Conservation (phyloP, 2,329 filamentous ascomycete genomes). For the Cladorrhinum sp. region DNA sequence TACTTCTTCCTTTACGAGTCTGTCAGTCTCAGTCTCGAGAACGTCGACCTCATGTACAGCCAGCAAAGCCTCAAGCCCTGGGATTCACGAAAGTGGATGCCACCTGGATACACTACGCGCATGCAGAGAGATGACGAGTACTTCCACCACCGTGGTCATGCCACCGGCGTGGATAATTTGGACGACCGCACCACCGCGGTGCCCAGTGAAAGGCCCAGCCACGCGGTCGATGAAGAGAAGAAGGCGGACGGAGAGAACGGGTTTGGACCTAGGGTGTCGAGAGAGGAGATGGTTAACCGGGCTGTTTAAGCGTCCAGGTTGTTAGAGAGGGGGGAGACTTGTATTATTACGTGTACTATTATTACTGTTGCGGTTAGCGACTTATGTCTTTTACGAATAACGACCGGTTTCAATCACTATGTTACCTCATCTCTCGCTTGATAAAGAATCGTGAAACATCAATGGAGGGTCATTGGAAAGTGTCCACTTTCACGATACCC, state of each 20-base stretch:
- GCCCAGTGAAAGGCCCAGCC: slow-evolving; percentile 12
- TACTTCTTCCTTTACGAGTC: slow-evolving; percentile 65
- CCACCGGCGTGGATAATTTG: slow-evolving; percentile 2
- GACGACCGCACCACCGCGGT: slow-evolving; percentile 20
- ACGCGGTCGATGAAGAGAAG: slow-evolving; percentile 9
- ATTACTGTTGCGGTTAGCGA: not conserved
- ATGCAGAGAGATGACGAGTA: slow-evolving; percentile 21
- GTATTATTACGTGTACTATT: not conserved
- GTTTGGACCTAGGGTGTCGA: not conserved
- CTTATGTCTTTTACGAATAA: not conserved
- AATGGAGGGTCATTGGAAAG: too few relatives aligned
- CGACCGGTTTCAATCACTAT: too few relatives aligned
- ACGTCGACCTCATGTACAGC: slow-evolving; percentile 65
- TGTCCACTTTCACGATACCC: too few relatives aligned
- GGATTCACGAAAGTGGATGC: slow-evolving; percentile 48
- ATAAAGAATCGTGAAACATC: too few relatives aligned
- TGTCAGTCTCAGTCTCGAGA: slow-evolving; percentile 56
- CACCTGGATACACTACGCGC: slow-evolving; percentile 26
- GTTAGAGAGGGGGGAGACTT: not conserved
- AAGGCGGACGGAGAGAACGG: not conserved
- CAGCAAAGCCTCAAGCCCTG: slow-evolving; percentile 51
- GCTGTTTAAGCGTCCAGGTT: not conserved
- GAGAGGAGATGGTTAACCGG: slow-evolving; percentile 7
- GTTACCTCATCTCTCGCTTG: too few relatives aligned
- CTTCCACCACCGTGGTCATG: slow-evolving; percentile 6